Evolutionary conservation across 2,329 filamentous ascomycete species (phyloP), one percentile per base, ranked within the genome.

Genomic region (Colletotrichum kahawae): DNA sequence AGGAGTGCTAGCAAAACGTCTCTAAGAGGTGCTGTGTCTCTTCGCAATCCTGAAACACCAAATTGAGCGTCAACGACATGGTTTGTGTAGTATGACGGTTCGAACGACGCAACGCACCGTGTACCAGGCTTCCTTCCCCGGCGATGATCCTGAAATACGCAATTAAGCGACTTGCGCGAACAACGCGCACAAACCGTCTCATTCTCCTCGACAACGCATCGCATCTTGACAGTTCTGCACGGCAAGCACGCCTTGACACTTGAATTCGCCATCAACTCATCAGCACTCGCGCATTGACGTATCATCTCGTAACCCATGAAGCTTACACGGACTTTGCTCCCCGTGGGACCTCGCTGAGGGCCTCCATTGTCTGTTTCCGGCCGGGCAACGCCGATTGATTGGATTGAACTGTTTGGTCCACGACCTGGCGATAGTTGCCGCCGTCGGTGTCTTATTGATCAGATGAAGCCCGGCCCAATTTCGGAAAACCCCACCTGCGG

Each of bases 191-290:
- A 86, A 18, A 66, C 80, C 8, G 77, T 70, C n/a, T 73, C 77
- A 34, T 74, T 76, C 18, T 69, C 71, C 18, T 76, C 78, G 9
- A 79, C 72, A 16, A 76, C 77, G 70, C 84, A 86, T 70, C 83
- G 85, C 81, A 85, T 84, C 76, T 86, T 86, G 18, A 85, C 81
- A 24, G 78, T 82, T 57, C 84, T 79, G 70, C 84, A 86, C 72
- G 80, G 76, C 10, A 85, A 79, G 73, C 84, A 86, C 29, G 84
- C 84, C 68, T 80, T 81, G 8, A 18, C 12, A 12, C 57, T 60
- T 21, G 2, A 21, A 51, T 51, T 13, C 16, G 18, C 10, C 57
- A 31, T 33, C 18, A 16, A 7, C 1, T 13, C 29, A 29, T n/a
- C 57, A 60, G 29, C 29, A 60, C 0, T 21, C 7, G n/a, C 43